phyloP scores from a whole-genome alignment of 148 eudicot species.

The Rhododendron griersonianum region DNA sequence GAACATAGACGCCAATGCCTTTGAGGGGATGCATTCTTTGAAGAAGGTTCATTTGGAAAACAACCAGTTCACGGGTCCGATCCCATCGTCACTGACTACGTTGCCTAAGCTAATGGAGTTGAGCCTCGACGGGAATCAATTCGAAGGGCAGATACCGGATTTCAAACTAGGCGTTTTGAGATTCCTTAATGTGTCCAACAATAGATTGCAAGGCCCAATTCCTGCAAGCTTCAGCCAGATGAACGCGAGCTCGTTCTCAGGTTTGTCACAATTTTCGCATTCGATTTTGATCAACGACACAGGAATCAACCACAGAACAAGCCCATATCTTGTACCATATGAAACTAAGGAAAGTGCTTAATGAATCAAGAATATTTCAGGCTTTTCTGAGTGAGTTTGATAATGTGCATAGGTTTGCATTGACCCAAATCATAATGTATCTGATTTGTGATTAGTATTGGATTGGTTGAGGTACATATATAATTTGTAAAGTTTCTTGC shows the following conservation, averaged over 20 bases:
- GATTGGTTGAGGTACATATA: not conserved
- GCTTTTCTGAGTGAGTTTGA: not conserved
- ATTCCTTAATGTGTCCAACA: slow-evolving; percentile 42
- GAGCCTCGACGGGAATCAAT: slow-evolving; percentile 35
- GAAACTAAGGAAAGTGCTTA: not conserved
- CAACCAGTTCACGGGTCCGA: slow-evolving; percentile 32
- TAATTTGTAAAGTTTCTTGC: not conserved
- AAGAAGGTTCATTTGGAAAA: slow-evolving; percentile 32
- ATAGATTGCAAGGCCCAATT: slow-evolving; percentile 46
- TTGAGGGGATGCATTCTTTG: slow-evolving; percentile 29
- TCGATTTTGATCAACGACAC: not conserved
- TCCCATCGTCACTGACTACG: slow-evolving; percentile 33
- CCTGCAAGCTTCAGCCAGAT: slow-evolving; percentile 36
- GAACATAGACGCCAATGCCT: slow-evolving; percentile 25
- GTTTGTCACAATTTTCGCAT: slow-evolving; percentile 14
- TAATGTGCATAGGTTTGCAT: not conserved
- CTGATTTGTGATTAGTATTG: not conserved
- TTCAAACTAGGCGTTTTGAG: slow-evolving; percentile 21
- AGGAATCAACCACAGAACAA: not conserved
- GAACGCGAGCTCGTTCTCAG: slow-evolving; percentile 33
- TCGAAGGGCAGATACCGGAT: slow-evolving; percentile 47
- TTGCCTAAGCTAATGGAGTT: slow-evolving; percentile 32
- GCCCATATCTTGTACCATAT: too few species aligned
- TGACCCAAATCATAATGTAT: not conserved
- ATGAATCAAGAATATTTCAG: not conserved